phyloP scores from a whole-genome alignment of 2,329 filamentous ascomycete genomes.

The Penicillium occitanis region DNA sequence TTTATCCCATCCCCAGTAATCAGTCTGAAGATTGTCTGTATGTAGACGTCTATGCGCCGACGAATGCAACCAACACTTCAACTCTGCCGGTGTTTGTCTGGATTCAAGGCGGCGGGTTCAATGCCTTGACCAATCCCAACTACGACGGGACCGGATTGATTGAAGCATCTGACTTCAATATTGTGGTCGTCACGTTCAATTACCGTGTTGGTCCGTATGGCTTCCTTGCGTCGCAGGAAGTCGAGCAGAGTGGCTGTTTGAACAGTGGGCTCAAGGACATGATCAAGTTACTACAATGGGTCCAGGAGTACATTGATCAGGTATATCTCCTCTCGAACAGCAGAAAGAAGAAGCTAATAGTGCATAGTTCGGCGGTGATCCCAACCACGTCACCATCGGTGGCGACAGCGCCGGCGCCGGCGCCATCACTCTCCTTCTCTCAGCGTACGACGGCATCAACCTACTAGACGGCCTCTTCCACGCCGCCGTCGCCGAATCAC shows the following conservation, averaged over 20 bases:
- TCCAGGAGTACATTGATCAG: slow-evolving; percentile 33
- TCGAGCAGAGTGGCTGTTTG: slow-evolving; percentile 38
- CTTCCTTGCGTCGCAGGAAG: slow-evolving; percentile 44
- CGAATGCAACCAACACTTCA: slow-evolving; percentile 36
- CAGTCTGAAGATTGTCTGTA: slow-evolving; percentile 48
- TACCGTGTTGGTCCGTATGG: slow-evolving; percentile 32
- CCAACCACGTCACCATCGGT: slow-evolving; percentile 29
- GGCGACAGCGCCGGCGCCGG: slow-evolving; percentile 32
- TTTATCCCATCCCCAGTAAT: slow-evolving; percentile 60
- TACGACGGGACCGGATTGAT: slow-evolving; percentile 64
- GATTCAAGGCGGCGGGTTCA: slow-evolving; percentile 64
- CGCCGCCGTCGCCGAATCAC: slow-evolving; percentile 55
- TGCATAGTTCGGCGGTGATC: slow-evolving; percentile 33
- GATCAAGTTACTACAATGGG: slow-evolving; percentile 27
- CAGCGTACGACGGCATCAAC: slow-evolving; percentile 51
- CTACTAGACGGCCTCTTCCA: slow-evolving; percentile 49
- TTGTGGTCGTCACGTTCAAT: slow-evolving; percentile 27
- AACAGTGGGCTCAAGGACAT: slow-evolving; percentile 28
- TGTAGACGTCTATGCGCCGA: slow-evolving; percentile 44
- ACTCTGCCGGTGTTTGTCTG: slow-evolving; percentile 65
- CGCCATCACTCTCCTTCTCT: slow-evolving; percentile 63
- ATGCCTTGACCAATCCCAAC: slow-evolving; percentile 58
- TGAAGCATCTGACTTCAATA: slow-evolving; percentile 44
- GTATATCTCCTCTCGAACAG: slow-evolving; percentile 23
- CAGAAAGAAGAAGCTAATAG: background rate